phyloP scores from a whole-genome alignment of 2,329 filamentous ascomycete species.

The Talaromyces atroroseus region DNA sequence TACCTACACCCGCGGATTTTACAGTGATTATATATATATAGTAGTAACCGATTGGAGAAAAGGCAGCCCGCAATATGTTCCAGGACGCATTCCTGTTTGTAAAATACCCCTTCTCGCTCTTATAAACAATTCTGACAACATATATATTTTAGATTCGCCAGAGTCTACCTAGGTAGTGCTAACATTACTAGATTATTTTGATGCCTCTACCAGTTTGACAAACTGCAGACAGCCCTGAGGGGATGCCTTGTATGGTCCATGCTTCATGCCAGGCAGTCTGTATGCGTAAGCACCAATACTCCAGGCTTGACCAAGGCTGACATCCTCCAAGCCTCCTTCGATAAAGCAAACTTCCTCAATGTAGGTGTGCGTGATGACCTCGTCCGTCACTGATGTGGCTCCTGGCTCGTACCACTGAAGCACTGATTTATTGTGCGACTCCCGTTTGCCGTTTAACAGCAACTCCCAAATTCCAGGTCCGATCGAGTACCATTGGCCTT shows the following conservation, averaged over 20 bases:
- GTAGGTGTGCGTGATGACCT: constrained; percentile 32
- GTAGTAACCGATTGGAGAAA: too few species aligned
- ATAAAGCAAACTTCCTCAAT: constrained; percentile 37
- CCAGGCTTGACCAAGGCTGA: constrained; percentile 26
- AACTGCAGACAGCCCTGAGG: constrained; percentile 35
- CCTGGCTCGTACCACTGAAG: constrained; percentile 36
- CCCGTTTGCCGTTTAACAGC: constrained; percentile 28
- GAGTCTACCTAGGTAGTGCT: too few species aligned
- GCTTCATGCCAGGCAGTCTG: constrained; percentile 36
- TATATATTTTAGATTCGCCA: too few species aligned
- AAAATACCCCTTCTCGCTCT: too few species aligned
- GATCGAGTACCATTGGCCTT: constrained; percentile 15
- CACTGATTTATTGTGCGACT: constrained; percentile 24
- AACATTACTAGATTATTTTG: not conserved
- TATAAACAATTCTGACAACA: too few species aligned
- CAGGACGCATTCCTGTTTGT: too few species aligned
- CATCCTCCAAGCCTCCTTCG: constrained; percentile 32
- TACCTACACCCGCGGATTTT: too few species aligned
- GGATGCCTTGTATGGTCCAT: constrained; percentile 33
- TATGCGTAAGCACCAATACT: constrained; percentile 36
- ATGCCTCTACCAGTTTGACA: constrained; percentile 4
- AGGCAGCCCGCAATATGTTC: too few species aligned
- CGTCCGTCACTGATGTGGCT: constrained; percentile 19
- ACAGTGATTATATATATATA: too few species aligned
- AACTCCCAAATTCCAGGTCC: constrained; percentile 34